phyloP scores from a whole-genome alignment of 257 asterid species.

The Orobanche coerulescens region DNA sequence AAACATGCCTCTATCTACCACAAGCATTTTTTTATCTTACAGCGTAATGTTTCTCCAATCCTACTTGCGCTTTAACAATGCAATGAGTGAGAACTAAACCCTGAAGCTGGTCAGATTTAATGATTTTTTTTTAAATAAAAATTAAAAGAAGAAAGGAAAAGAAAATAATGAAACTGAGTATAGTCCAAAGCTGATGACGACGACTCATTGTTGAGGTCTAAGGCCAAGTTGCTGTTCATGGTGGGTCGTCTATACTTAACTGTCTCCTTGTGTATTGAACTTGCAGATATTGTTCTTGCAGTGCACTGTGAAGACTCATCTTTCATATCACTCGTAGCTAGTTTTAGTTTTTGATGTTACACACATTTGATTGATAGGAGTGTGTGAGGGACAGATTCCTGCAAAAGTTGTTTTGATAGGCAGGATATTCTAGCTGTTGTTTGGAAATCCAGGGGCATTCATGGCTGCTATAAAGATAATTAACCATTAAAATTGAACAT shows the following conservation, averaged over 20 bases:
- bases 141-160: background rate
- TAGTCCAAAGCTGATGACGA: background rate
- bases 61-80: background rate
- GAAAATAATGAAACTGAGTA: background rate
- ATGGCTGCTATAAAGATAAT: constrained; percentile 5
- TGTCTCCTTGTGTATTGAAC: constrained; percentile 8
- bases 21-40: background rate
- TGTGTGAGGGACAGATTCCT: background rate
- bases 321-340: constrained; percentile 1
- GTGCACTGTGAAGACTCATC: background rate
- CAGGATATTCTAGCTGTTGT: background rate
- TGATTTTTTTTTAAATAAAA: background rate
- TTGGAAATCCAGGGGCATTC: constrained; percentile 1
- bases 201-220: background rate
- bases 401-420: background rate
- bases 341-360: constrained; percentile 6
- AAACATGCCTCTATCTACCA: background rate
- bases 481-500: background rate
- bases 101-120: background rate
- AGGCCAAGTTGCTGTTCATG: background rate
- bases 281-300: background rate
- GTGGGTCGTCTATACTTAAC: background rate
- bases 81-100: background rate
- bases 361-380: background rate
- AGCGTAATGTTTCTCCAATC: background rate